phyloP scores from a whole-genome alignment of 495 filamentous ascomycete genomes.

The Haplographium delicatum region DNA sequence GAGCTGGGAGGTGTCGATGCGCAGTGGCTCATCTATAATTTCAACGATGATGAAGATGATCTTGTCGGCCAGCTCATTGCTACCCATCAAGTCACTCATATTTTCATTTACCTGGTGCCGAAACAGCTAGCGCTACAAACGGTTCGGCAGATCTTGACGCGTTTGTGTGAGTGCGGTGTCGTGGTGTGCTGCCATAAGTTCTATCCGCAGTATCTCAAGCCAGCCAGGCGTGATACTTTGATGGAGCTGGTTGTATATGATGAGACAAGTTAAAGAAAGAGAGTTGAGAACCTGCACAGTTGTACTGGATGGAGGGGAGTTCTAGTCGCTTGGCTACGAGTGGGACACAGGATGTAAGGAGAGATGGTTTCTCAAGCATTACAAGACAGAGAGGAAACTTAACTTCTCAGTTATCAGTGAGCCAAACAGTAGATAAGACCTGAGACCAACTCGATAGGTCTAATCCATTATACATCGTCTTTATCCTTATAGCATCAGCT shows the following conservation, averaged over 20 bases:
- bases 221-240: slow-evolving; percentile 4
- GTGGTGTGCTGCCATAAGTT: slow-evolving; percentile 15
- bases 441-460: too few species aligned
- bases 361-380: too few species aligned
- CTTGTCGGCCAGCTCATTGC: neutral
- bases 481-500: too few species aligned
- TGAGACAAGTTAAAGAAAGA: neutral
- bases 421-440: too few species aligned
- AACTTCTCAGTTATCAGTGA: too few species aligned
- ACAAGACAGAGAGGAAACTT: too few species aligned
- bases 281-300: too few species aligned
- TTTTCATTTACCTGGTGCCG: slow-evolving; percentile 14
- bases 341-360: too few species aligned
- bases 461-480: too few species aligned
- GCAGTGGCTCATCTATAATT: slow-evolving; percentile 11
- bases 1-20: neutral
- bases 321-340: too few species aligned
- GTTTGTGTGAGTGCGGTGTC: slow-evolving; percentile 2
- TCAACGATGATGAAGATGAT: slow-evolving; percentile 9
- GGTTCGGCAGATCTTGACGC: slow-evolving; percentile 7
- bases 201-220: slow-evolving; percentile 4
- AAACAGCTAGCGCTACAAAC: slow-evolving; percentile 11
- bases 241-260: slow-evolving; percentile 10
- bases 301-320: too few species aligned
- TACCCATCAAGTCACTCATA: slow-evolving; percentile 1